phyloP scores from a whole-genome alignment of 768 basidiomycete species.

The Boletus vermiculosoides region DNA sequence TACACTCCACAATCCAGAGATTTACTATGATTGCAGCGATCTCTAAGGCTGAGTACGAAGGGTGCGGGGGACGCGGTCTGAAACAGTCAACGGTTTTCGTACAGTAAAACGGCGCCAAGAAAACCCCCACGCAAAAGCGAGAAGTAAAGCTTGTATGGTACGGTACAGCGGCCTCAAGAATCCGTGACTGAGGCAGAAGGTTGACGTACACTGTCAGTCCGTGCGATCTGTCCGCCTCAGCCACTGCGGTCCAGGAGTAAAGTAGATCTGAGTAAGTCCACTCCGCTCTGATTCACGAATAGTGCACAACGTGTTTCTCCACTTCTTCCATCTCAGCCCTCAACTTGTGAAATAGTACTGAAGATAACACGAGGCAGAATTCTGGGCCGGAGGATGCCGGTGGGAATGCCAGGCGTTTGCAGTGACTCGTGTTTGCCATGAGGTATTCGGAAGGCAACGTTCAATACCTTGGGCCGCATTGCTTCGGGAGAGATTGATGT shows the following conservation, averaged over 20 bases:
- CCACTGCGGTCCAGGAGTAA: background rate
- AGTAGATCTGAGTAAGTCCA: too few relatives aligned
- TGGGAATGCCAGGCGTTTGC: background rate
- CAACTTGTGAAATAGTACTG: too few relatives aligned
- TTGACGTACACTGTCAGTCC: background rate
- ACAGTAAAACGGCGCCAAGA: background rate
- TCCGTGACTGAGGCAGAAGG: background rate
- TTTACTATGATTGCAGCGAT: background rate
- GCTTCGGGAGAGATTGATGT: background rate
- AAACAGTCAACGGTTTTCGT: background rate
- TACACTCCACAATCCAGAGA: background rate
- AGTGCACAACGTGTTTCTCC: background rate
- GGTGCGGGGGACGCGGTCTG: background rate
- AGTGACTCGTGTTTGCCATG: background rate
- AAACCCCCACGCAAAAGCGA: background rate
- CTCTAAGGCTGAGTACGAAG: background rate
- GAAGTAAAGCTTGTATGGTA: background rate
- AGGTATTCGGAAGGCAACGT: background rate
- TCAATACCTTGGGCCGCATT: too few relatives aligned
- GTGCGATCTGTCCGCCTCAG: too few relatives aligned
- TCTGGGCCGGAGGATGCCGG: background rate
- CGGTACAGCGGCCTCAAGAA: background rate
- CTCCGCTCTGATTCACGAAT: background rate
- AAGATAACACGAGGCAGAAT: background rate
- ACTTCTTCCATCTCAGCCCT: too few relatives aligned